Base-by-base conservation (phyloP, 345 rosid species). In the Euphorbia lathyris region DNA sequence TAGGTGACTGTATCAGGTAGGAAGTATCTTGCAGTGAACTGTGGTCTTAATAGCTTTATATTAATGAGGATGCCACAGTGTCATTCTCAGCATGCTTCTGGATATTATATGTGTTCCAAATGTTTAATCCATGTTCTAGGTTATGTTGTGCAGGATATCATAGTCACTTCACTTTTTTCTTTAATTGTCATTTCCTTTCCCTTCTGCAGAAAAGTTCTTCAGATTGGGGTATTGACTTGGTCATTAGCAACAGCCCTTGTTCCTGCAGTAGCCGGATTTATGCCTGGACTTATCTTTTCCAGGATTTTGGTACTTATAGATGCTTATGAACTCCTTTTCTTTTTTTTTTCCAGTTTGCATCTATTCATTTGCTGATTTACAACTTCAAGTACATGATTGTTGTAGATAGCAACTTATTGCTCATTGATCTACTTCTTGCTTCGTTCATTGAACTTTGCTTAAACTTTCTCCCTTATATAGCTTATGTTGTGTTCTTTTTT, bases 181-280 rank as follows among this genome's bases (percentile, higher is more conserved):
- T 40, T 40, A 40, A 4, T 40, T 12, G 3, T 23, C 1, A 16
- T 57, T 27, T 36, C 43, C 38, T 48, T 51, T 65, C 68, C 43
- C 47, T 79, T 42, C 17, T 84, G 78, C 89, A 94, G 98, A 72
- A 87, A 83, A 77, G 86, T 94, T 66, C 88, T 94, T 58, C 74
- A 87, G 87, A 79, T 87, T 75, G 98, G 98, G 77, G 98, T 93
- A 26, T 76, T 93, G 72, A 76, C 78, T 63, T 93, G 98, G 98
- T 93, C 98, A 58, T 68, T 93, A 25, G 92, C 96, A 42, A 93
- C 98, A 32, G 92, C 90, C 68, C 85, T 86, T 76, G 88, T 91
- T 75, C 98, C 98, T 59, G 53, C 77, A 26, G 82, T 88, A 69
- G 96, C 98, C 79, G 98, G 96, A 52, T 89, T 75, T 77, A 89